Base-by-base conservation (phyloP, 2,329 filamentous ascomycete genomes). In the Cladobotryum mycophilum region DNA sequence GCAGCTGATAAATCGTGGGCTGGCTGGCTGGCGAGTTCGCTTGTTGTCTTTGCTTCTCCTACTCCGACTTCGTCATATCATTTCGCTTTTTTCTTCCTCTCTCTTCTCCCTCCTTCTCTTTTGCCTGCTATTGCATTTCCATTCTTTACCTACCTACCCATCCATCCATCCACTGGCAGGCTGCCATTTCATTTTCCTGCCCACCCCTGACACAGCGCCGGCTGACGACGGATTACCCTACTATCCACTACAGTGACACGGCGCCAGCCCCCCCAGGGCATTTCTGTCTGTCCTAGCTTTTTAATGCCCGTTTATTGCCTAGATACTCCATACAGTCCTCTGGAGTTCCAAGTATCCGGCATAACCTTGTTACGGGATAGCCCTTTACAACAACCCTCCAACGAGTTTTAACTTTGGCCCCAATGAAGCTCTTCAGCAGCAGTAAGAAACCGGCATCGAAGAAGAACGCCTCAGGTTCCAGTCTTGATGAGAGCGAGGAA, bases 391-490 rank as follows among this genome's bases (percentile, higher is more conserved):
- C 42, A 49, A 48, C 41, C 41, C 40, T 41, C 45, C 22, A 48
- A 37, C 48, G 49, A 47, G 46, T 44, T 44, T 45, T 51, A 46
- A 55, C 47, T 50, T 48, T 49, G 35, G 56, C 56, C 59, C 61
- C 65, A 67, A 78, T 78, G 76, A 78, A 77, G 73, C 72, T 76
- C 72, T 78, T 78, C 65, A 66, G 63, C 57, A 63, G 61, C 55
- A 66, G 59, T 59, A 70, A 70, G 68, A 76, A 75, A 69, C 59
- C 64, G 56, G 56, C 65, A 48, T 64, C 72, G 58, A 67, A 74
- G 65, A 76, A 75, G 65, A 60, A 63, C 55, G 58, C 61, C 56
- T 66, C 71, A 56, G 57, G 58, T 55, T 57, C 63, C 52, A 62
- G 64, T 52, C 49, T 63, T 53, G 61, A 68, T 56, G 61, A 67